Base-by-base conservation (phyloP, 169 alveolate genomes). In the Plasmodium cynomolgi region DNA sequence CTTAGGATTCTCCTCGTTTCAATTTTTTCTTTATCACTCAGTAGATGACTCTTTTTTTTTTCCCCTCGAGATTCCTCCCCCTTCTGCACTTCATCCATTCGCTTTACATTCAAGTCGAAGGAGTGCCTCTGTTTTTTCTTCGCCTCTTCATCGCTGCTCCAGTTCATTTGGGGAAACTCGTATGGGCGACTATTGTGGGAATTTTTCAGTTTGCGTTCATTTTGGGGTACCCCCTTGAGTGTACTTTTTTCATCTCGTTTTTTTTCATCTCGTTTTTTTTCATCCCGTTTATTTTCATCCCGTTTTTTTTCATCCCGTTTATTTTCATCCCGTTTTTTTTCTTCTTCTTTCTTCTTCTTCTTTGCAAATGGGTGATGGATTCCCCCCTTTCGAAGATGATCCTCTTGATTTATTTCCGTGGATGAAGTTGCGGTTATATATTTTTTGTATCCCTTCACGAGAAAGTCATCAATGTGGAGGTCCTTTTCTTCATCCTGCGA, bases 381-480 rank as follows among this genome's bases (percentile, higher is more conserved):
- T 50, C 44, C 71, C 54, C 37, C 73, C 11, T 17, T 81, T 33
- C 9, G 20, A 1, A 20, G 13, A 73, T n/a, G 34, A 34, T n/a
- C 3, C n/a, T 84, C 41, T 8, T 5, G 23, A 41, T 73, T 23
- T 23, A 39, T 62, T 3, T 90, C 72, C 13, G 81, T 90, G n/a
- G 73, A 23, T 26, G 47, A 11, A 5, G 79, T 73, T 1, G 29
- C 7, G 20, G 84, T 29, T 20, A 80, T 68, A 74, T 80, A 79
- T 31, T 62, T 90, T 81, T 90, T 90, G 74, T 90, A 90, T 44
- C 54, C 88, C 26, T 80, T 20, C 50, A 90, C 54, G 50, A 90
- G 83, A 68, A 39, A 41, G 31, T 90, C 73, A 62, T 79, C 94
- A 58, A 58, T 80, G 34, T 39, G 50, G 41, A 79, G 26, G 37